phyloP scores from a whole-genome alignment of 441 rosid species.

The Brassica hybrid region DNA sequence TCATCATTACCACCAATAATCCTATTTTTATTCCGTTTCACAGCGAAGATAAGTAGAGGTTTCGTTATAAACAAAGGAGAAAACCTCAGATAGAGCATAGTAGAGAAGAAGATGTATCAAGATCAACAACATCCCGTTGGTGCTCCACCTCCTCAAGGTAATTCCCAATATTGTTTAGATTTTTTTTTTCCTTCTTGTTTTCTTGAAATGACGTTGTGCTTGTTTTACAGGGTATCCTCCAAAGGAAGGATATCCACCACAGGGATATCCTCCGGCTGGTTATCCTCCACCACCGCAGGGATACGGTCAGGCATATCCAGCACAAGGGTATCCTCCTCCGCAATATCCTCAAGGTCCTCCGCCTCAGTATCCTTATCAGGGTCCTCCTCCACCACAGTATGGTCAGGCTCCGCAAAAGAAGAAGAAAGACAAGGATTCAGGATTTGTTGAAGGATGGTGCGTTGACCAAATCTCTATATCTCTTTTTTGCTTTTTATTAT shows the following conservation, averaged over 20 bases:
- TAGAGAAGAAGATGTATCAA: constrained; percentile 50
- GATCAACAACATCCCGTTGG: constrained; percentile 67
- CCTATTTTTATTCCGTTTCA: constrained; percentile 22
- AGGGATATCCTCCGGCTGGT: constrained; percentile 33
- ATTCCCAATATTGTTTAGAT: background rate
- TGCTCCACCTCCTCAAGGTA: constrained; percentile 83
- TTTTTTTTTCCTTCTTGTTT: background rate
- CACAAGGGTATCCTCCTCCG: constrained; percentile 59
- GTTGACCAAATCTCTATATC: background rate
- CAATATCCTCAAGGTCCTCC: constrained; percentile 50
- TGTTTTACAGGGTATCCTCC: constrained; percentile 47
- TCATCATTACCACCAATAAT: constrained; percentile 17
- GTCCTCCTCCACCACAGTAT: constrained; percentile 48
- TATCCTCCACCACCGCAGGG: constrained; percentile 38
- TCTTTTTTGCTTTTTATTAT: background rate
- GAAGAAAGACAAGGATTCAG: constrained; percentile 45
- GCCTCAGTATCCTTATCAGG: constrained; percentile 38
- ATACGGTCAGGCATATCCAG: constrained; percentile 48
- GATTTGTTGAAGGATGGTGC: constrained; percentile 75
- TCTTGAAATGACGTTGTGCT: background rate
- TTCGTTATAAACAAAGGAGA: constrained; percentile 19
- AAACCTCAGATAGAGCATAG: constrained; percentile 21
- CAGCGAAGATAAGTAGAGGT: constrained; percentile 37
- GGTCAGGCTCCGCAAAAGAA: no score
- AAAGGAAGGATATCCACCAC: constrained; percentile 58